Conservation (phyloP, 768 basidiomycete genomes). For the Kwoniella bestiolae region DNA sequence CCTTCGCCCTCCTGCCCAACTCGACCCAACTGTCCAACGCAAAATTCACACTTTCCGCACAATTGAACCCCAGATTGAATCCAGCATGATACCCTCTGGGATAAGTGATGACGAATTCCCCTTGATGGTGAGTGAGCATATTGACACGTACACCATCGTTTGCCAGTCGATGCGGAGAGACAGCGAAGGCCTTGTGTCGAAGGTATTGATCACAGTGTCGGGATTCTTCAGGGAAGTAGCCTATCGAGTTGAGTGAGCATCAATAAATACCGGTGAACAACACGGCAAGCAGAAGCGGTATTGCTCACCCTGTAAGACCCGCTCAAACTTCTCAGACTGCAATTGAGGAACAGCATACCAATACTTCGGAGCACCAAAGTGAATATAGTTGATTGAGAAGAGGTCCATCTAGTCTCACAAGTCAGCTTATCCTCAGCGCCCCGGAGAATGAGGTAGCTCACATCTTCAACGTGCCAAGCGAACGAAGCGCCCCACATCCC, state of each 20-base stretch:
- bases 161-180: conserved; percentile 80
- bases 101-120: conserved; percentile 96
- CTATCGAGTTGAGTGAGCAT: conserved; percentile 62
- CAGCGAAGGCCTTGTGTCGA: conserved; percentile 93
- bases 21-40: conserved; percentile 94
- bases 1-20: conserved; percentile 73
- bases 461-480: conserved; percentile 98
- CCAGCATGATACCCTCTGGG: conserved; percentile 95
- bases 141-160: conserved; percentile 82
- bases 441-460: conserved; percentile 25
- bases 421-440: neutral
- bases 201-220: conserved; percentile 88
- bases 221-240: conserved; percentile 85
- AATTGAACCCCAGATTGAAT: conserved; percentile 94
- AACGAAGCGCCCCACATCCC: conserved; percentile 99
- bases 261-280: neutral
- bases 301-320: conserved; percentile 77
- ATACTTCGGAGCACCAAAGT: conserved; percentile 91
- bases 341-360: conserved; percentile 97
- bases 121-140: conserved; percentile 83
- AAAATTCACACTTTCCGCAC: conserved; percentile 96
- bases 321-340: conserved; percentile 78
- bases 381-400: conserved; percentile 98
- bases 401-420: conserved; percentile 72
- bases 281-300: neutral